Percentiles rank a stretch among this genome's conserved stretches.
phyloP scores from a whole-genome alignment of 2,329 filamentous ascomycete genomes.

The Pseudogymnoascus sp. region DNA sequence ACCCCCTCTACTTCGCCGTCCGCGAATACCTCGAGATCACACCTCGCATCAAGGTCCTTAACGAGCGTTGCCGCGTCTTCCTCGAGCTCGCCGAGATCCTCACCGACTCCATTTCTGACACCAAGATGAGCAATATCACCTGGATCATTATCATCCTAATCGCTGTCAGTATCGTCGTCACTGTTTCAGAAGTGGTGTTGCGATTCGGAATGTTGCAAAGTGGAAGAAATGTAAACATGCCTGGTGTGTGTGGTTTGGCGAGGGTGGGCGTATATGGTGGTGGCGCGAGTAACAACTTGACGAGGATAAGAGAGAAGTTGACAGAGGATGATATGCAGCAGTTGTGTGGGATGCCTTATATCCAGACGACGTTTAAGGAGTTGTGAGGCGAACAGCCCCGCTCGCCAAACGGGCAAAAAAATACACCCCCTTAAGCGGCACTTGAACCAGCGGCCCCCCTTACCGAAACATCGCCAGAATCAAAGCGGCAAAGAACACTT shows the following conservation, averaged over 20 bases:
- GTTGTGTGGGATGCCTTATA: slow-evolving; percentile 23
- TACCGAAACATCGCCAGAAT: not conserved
- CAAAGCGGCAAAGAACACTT: not conserved
- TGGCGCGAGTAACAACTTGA: slow-evolving; percentile 20
- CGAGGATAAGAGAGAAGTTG: slow-evolving; percentile 21
- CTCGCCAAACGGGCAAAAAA: not conserved
- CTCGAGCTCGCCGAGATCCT: slow-evolving; percentile 93
- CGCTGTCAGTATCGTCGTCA: slow-evolving; percentile 81
- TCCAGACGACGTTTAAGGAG: not conserved
- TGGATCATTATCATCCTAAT: slow-evolving; percentile 98
- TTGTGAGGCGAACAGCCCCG: not conserved
- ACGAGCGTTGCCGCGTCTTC: slow-evolving; percentile 94
- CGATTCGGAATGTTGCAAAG: slow-evolving; percentile 66
- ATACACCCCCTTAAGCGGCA: not conserved
- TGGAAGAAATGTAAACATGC: slow-evolving; percentile 17
- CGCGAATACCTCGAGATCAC: slow-evolving; percentile 98
- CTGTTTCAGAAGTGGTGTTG: slow-evolving; percentile 78
- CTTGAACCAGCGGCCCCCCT: not conserved
- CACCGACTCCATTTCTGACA: slow-evolving; percentile 82
- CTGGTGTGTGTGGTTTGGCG: not conserved
- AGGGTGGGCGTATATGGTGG: not conserved
- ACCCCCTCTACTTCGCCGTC: slow-evolving; percentile 88
- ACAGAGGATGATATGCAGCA: slow-evolving; percentile 21
- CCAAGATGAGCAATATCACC: slow-evolving; percentile 92
- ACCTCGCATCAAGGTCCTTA: slow-evolving; percentile 89